These are phyloP conservation scores for Thelephora ganbajun DNA, from an alignment of 768 basidiomycete species.

Conservation along the genomic window DNA sequence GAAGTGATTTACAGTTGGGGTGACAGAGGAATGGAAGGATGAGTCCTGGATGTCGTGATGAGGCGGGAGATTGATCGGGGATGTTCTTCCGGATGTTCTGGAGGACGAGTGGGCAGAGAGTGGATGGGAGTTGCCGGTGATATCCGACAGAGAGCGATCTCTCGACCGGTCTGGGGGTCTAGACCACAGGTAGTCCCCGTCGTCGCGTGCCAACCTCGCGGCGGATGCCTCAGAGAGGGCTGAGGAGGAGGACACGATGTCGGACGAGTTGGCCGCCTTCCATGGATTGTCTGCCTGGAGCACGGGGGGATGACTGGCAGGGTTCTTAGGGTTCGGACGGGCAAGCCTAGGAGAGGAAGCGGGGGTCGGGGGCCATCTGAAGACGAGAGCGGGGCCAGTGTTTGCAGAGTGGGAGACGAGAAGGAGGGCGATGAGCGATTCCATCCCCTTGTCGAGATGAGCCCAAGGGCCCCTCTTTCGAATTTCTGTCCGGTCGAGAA, in stretches of 20 bases:
- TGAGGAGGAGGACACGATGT: conserved; percentile 16
- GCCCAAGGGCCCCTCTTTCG: conserved; percentile 2
- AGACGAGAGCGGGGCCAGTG: conserved; percentile 56
- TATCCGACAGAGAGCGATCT: conserved; percentile 38
- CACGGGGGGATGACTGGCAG: conserved; percentile 27
- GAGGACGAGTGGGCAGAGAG: conserved; percentile 36
- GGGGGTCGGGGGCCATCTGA: conserved; percentile 75
- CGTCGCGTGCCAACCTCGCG: conserved; percentile 1
- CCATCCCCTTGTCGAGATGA: conserved; percentile 10
- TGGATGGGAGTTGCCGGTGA: conserved; percentile 28
- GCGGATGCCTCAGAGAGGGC: too few species aligned
- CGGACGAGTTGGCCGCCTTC: conserved; percentile 45
- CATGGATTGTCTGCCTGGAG: conserved; percentile 51
- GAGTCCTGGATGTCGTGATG: too few species aligned
- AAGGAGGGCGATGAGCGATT: conserved; percentile 66
- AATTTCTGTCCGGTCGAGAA: background rate
- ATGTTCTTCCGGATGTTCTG: conserved; percentile 18
- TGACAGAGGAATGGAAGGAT: too few species aligned
- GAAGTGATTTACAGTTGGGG: too few species aligned
- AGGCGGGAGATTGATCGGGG: too few species aligned
- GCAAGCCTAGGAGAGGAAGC: conserved; percentile 49
- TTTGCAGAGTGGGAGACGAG: conserved; percentile 78
- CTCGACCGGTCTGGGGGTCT: conserved; percentile 33
- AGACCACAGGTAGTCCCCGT: conserved; percentile 50
- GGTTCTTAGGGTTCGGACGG: conserved; percentile 44